phyloP scores from a whole-genome alignment of 2,329 filamentous ascomycete genomes.

The Mycocentrospora acerina region DNA sequence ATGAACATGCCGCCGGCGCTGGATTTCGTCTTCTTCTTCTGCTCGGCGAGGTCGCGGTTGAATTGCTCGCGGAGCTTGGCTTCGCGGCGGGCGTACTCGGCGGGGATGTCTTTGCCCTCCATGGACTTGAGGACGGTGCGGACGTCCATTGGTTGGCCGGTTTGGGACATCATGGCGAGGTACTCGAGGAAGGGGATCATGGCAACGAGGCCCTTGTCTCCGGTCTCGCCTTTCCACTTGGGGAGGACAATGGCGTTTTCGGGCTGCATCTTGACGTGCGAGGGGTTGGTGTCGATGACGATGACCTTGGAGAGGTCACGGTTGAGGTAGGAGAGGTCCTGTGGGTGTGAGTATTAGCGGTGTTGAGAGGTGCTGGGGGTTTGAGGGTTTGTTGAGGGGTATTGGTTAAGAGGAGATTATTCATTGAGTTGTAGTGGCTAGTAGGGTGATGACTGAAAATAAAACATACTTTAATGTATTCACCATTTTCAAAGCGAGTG shows the following conservation, averaged over 20 bases:
- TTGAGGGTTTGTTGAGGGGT: too few relatives aligned
- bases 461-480: conserved; percentile 82
- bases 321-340: conserved; percentile 98
- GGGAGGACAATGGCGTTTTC: conserved; percentile 92
- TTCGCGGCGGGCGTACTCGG: conserved; percentile 87
- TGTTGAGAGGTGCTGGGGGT: too few relatives aligned
- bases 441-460: neutral
- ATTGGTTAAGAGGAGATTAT: too few relatives aligned
- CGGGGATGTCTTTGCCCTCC: conserved; percentile 83
- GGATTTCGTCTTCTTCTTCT: conserved; percentile 62
- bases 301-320: conserved; percentile 94
- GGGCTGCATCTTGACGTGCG: conserved; percentile 86
- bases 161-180: conserved; percentile 75
- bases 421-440: too few relatives aligned
- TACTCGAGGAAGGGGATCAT: conserved; percentile 98
- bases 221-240: conserved; percentile 82
- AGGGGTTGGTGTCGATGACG: conserved; percentile 82
- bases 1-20: conserved; percentile 70
- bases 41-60: conserved; percentile 71
- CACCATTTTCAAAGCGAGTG: conserved; percentile 94
- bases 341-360: conserved; percentile 21
- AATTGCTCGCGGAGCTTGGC: conserved; percentile 83
- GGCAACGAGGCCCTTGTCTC: conserved; percentile 82
- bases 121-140: conserved; percentile 85
- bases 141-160: conserved; percentile 72